Evolutionary conservation across 2,329 filamentous ascomycete species (phyloP).

Genomic region (Colletotrichum euphorbiae): DNA sequence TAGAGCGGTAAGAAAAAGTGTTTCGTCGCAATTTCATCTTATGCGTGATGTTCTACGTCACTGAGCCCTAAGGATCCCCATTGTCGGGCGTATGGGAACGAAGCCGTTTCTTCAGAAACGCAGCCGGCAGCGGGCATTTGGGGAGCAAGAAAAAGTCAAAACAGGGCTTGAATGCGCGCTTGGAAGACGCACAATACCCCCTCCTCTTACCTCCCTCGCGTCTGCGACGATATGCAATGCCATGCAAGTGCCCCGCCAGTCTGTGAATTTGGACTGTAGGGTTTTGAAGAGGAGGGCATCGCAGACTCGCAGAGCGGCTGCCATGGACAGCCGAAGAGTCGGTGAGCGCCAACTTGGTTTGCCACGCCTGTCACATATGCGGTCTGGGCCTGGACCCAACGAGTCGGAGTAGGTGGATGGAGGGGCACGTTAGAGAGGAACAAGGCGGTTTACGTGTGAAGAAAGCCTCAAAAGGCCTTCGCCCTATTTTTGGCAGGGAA

Average conservation of each 20-base stretch:
- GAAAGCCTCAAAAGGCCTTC: neutral
- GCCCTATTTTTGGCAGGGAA: constrained; percentile 35
- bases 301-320: constrained; percentile 35
- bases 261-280: constrained; percentile 17
- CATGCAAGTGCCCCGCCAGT: constrained; percentile 37
- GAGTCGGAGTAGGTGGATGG: constrained; percentile 8
- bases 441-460: neutral
- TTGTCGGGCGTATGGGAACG: constrained; percentile 16
- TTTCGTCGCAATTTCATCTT: constrained; percentile 4
- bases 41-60: constrained; percentile 39
- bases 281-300: constrained; percentile 4
- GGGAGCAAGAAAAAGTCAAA: constrained; percentile 20
- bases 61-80: constrained; percentile 30
- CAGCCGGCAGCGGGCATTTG: constrained; percentile 23
- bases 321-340: constrained; percentile 37
- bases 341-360: constrained; percentile 31
- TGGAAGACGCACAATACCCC: constrained; percentile 3
- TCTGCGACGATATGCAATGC: constrained; percentile 40
- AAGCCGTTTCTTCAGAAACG: constrained; percentile 23
- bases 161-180: constrained; percentile 29
- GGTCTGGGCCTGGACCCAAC: constrained; percentile 30
- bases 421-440: neutral
- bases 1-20: neutral
- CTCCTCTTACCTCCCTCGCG: constrained; percentile 28
- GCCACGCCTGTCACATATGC: constrained; percentile 38